Percentiles rank a stretch among this genome's conserved stretches.
phyloP scores from a whole-genome alignment of 257 asterid genomes.

The Przewalskia tangutica region DNA sequence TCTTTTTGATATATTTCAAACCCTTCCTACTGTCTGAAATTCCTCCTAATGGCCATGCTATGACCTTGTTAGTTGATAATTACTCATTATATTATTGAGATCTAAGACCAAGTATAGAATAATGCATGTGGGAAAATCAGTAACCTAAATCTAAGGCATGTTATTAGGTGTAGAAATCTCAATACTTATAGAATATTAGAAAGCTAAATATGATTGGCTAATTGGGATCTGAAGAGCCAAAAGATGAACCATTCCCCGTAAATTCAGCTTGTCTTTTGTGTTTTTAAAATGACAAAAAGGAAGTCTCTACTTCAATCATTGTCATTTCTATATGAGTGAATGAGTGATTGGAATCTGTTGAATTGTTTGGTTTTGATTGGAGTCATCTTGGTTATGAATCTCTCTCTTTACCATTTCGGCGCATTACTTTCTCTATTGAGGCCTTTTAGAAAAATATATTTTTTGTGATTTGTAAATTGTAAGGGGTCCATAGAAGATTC shows the following conservation, averaged over 20 bases:
- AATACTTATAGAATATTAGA: conserved; percentile 28
- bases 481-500: background rate
- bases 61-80: too few relatives aligned
- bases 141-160: background rate
- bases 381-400: background rate
- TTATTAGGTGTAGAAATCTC: background rate
- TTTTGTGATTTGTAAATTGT: background rate
- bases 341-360: conserved; percentile 13
- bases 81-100: background rate
- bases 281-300: background rate
- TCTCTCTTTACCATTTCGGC: background rate
- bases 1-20: background rate
- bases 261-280: conserved; percentile 23
- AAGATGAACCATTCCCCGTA: conserved; percentile 36
- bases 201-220: conserved; percentile 27
- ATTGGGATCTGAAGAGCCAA: conserved; percentile 22
- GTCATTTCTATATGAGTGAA: background rate
- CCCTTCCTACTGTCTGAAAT: background rate
- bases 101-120: background rate
- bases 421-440: background rate
- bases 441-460: background rate
- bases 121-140: background rate
- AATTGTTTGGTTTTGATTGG: conserved; percentile 3
- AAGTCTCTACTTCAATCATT: conserved; percentile 8
- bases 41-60: background rate